Conservation (phyloP, 495 filamentous ascomycete genomes). For the Xylaria telfairii region DNA sequence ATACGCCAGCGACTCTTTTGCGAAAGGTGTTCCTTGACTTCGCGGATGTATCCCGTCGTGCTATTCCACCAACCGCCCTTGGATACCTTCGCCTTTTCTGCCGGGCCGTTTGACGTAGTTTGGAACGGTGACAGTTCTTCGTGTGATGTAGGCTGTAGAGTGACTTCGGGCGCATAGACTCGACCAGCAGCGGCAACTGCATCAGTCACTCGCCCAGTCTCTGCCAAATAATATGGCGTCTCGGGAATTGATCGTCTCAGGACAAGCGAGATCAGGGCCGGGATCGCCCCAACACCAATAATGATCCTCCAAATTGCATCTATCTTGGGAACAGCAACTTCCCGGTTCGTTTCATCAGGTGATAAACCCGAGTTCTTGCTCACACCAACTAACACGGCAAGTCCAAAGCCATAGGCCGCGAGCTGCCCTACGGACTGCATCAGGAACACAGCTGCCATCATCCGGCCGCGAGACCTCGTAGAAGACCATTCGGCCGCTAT, state of each 20-base stretch:
- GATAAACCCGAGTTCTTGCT: slow-evolving; percentile 46
- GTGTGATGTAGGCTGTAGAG: slow-evolving; percentile 24
- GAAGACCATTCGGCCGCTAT: slow-evolving; percentile 71
- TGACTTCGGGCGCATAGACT: slow-evolving; percentile 41
- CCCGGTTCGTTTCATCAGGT: slow-evolving; percentile 56
- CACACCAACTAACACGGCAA: slow-evolving; percentile 59
- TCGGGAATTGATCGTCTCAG: slow-evolving; percentile 69
- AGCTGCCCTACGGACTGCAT: slow-evolving; percentile 72
- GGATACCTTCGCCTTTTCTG: slow-evolving; percentile 28
- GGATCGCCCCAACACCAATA: slow-evolving; percentile 65
- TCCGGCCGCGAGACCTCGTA: slow-evolving; percentile 60
- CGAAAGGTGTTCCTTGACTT: slow-evolving; percentile 49
- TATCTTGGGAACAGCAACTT: slow-evolving; percentile 37
- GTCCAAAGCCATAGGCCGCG: slow-evolving; percentile 51
- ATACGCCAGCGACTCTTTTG: slow-evolving; percentile 41
- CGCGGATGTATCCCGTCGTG: slow-evolving; percentile 24
- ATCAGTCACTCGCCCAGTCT: slow-evolving; percentile 28
- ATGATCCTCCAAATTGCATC: slow-evolving; percentile 66
- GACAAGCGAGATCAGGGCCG: slow-evolving; percentile 63
- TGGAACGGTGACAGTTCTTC: slow-evolving; percentile 7
- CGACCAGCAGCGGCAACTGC: slow-evolving; percentile 36
- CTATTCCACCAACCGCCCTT: slow-evolving; percentile 20
- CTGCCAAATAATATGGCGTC: slow-evolving; percentile 55
- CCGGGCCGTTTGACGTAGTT: slow-evolving; percentile 23
- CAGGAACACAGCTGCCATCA: slow-evolving; percentile 71